phyloP scores from a whole-genome alignment of 106 monocot species.

The Cymbidium sinense region DNA sequence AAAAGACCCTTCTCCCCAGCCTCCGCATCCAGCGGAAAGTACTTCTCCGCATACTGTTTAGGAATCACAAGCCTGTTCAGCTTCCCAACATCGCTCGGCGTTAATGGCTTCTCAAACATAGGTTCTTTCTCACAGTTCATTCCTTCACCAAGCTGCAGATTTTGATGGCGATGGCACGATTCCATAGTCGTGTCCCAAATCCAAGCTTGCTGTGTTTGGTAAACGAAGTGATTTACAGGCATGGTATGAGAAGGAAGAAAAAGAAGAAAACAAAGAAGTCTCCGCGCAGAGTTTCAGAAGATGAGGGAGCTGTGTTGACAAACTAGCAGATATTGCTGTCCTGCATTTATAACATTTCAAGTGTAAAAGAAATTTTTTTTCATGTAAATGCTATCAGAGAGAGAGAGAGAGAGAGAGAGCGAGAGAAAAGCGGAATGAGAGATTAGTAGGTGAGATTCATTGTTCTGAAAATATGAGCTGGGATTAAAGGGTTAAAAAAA shows the following conservation, averaged over 20 bases:
- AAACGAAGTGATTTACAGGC: slow-evolving; percentile 2
- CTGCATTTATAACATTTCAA: not conserved
- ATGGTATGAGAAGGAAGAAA: not conserved
- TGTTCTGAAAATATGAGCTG: not conserved
- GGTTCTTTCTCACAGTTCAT: slow-evolving; percentile 15
- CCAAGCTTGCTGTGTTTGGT: not conserved
- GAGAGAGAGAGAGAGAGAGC: too few relatives aligned
- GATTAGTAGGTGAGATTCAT: slow-evolving; percentile 7
- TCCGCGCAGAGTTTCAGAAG: not conserved
- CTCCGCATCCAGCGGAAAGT: slow-evolving; percentile 56
- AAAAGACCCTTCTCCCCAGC: slow-evolving; percentile 56
- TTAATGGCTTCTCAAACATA: slow-evolving; percentile 65
- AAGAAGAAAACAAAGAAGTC: not conserved
- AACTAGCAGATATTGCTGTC: not conserved
- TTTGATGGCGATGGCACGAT: not conserved
- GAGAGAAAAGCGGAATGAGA: not conserved
- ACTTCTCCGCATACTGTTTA: slow-evolving; percentile 66
- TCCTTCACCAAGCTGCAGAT: not conserved
- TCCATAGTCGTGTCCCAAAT: not conserved
- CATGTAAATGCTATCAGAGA: not conserved
- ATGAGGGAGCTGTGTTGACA: not conserved
- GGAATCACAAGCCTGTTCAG: slow-evolving; percentile 74
- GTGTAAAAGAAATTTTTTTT: not conserved
- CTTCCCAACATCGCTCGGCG: slow-evolving; percentile 79
- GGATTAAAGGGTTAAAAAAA: not conserved